Evolutionary conservation across 192 early-diverging fungal genomes (phyloP), one percentile per base, ranked within the genome.

Genomic region (Mortierella hygrophila): DNA sequence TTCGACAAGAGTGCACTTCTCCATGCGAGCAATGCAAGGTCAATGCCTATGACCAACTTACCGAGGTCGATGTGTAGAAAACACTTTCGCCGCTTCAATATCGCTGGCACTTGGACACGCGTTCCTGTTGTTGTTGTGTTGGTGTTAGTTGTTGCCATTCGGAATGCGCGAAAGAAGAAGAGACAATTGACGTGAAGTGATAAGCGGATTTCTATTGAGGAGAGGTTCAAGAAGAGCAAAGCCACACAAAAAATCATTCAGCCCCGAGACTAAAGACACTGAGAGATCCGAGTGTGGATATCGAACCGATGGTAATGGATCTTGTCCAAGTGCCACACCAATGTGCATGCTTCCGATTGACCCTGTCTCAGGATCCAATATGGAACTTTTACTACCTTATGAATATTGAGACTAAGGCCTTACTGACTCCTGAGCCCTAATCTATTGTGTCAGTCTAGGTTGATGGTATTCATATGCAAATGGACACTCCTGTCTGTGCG

Each of bases 61-160:
- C 87, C 87, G 23, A 88, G 82, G 74, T 93, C 92, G 47, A 93
- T 88, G 70, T 93, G 92, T 26, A 93, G 65, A 54, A 92, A 91
- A 44, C 90, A 90, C 49, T 88, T 89, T 42, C 81, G 88, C 54
- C 82, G 88, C 37, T 88, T 88, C 46, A 93, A 79, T 68, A 80
- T 75, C 20, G 73, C 77, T 29, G 81, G 87, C 35, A 81, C 79
- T 40, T 79, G 72, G 52, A 73, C 77, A 49, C 68, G 82, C 68
- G 82, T 54, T 6, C 71, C 7, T 18, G 74, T 49, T 73, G 74
- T 6, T 54, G 18, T 6, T 65, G 37, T 40, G 60, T n/a, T 26
- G 23, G 26, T 65, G 38, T 57, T 42, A 46, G 41, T 32, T 37
- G 41, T 32, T 37, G 32, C 54, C 18, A 41, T 65, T 52, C 44